Conservation (phyloP, 768 basidiomycete species). For the Pleurotus giganteus region DNA sequence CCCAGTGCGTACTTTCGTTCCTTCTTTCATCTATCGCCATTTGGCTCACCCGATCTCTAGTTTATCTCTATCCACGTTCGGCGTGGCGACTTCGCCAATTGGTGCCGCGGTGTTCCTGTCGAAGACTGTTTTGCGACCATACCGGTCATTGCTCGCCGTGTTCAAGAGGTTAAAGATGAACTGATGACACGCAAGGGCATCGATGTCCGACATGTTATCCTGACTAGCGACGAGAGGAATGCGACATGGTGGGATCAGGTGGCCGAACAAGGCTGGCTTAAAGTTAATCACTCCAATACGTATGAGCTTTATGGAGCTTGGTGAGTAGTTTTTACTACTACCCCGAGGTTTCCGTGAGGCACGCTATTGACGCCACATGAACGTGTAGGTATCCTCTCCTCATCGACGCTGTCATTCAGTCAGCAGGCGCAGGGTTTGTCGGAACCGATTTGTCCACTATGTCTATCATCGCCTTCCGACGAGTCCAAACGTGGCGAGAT, state of each 20-base stretch:
- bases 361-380: background rate
- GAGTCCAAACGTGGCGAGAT: conserved; percentile 65
- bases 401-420: conserved; percentile 72
- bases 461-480: conserved; percentile 61
- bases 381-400: conserved; percentile 64
- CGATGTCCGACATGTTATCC: conserved; percentile 49
- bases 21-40: background rate
- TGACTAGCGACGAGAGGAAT: conserved; percentile 64
- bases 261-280: conserved; percentile 46
- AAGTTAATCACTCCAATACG: conserved; percentile 48
- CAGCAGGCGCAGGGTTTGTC: conserved; percentile 63
- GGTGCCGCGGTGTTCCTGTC: conserved; percentile 39
- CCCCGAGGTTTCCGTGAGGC: background rate
- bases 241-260: conserved; percentile 59
- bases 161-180: conserved; percentile 53
- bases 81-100: conserved; percentile 49
- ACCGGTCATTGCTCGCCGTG: conserved; percentile 50
- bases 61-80: conserved; percentile 60
- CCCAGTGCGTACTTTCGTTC: conserved; percentile 32
- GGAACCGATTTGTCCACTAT: conserved; percentile 74
- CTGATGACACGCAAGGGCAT: conserved; percentile 42
- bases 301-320: conserved; percentile 46
- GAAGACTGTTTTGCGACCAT: conserved; percentile 54
- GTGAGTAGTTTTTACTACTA: conserved; percentile 27
- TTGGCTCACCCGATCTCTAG: conserved; percentile 24